A percentile compares a stretch with the other conserved stretches of the same genome.
phyloP scores from a whole-genome alignment of 2,329 filamentous ascomycete genomes.

The Colletotrichum sansevieriae region DNA sequence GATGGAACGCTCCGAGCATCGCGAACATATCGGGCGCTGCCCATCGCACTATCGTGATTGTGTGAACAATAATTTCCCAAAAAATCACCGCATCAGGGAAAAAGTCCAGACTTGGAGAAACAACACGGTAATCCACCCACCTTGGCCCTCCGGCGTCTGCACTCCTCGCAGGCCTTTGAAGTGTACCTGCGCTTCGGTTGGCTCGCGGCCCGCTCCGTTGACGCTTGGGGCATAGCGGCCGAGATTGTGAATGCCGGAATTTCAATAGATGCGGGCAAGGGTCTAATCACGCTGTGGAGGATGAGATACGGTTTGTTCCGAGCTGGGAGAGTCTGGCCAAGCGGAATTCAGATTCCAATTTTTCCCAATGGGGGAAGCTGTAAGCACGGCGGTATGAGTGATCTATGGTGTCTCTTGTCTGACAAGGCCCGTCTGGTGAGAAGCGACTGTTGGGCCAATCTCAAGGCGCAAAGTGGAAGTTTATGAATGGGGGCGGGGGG shows the following conservation, averaged over 20 bases:
- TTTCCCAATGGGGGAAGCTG: not conserved
- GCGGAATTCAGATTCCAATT: conserved; percentile 6
- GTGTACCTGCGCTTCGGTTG: conserved; percentile 43
- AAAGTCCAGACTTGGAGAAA: not conserved
- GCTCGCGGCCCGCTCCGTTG: conserved; percentile 28
- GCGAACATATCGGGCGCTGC: conserved; percentile 48
- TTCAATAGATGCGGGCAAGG: conserved; percentile 15
- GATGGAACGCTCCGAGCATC: conserved; percentile 48
- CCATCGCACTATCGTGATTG: conserved; percentile 49
- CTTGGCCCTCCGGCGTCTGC: conserved; percentile 53
- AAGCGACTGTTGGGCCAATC: conserved; percentile 23
- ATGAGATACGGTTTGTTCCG: not conserved
- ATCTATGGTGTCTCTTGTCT: conserved; percentile 1
- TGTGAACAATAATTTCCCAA: not conserved
- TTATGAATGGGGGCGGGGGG: conserved; percentile 14
- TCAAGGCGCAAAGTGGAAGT: conserved; percentile 3
- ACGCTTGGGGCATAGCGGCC: conserved; percentile 29
- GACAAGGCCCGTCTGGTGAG: conserved; percentile 2
- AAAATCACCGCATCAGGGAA: too few species aligned
- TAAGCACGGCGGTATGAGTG: not conserved
- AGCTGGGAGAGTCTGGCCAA: not conserved
- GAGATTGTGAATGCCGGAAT: not conserved
- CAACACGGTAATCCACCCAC: conserved; percentile 40
- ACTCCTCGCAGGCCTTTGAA: conserved; percentile 52
- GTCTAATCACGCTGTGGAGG: conserved; percentile 3